Base-by-base conservation (phyloP, 441 rosid genomes). In the Adansonia grandidieri region DNA sequence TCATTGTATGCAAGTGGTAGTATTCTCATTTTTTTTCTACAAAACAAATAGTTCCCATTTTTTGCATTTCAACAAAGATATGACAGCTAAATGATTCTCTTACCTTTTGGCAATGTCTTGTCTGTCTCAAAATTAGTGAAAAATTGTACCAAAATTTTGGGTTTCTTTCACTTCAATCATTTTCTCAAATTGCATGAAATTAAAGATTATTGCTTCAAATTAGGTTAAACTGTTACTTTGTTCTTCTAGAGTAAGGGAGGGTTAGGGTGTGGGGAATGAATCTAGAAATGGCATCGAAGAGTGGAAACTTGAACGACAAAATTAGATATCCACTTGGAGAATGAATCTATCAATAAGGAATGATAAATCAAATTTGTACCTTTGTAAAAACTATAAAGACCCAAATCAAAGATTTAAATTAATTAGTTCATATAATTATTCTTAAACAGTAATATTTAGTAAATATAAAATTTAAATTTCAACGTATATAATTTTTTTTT, bases 151-250 rank as follows among this genome's bases (percentile, higher is more conserved):
- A 48, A 24, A 71, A 9, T 24, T 14, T 71, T 71, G 28, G 62
- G 62, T 53, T 71, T 53, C 62, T 71, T 71, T 71, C 75, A 32
- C 48, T 32, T 71, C 75, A 71, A 71, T 53, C 75, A 71, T 14
- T 9, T 71, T 53, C 75, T 28, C 62, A 53, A 71, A n/a, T 71
- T 28, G 75, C 14, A 28, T 53, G 62, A n/a, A 71, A 71, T 1
- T 14, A 53, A 53, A 51, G 5, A 32, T 15, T 8, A n/a, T 71
- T 71, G 62, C 24, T 53, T 15, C 45, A 71, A 71, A 22, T 53
- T 51, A 4, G 61, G 61, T 28, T 32, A 17, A 61, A 13, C 28
- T 51, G 75, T 13, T 53, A 32, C 47, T 71, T 51, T 3, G 3
- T 22, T 13, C 20, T 11, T 47, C 47, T 19, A 50, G 56, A 11